These are phyloP conservation scores for Sindora glabra DNA, from an alignment of 306 rosid species.

Conservation along the genomic window DNA sequence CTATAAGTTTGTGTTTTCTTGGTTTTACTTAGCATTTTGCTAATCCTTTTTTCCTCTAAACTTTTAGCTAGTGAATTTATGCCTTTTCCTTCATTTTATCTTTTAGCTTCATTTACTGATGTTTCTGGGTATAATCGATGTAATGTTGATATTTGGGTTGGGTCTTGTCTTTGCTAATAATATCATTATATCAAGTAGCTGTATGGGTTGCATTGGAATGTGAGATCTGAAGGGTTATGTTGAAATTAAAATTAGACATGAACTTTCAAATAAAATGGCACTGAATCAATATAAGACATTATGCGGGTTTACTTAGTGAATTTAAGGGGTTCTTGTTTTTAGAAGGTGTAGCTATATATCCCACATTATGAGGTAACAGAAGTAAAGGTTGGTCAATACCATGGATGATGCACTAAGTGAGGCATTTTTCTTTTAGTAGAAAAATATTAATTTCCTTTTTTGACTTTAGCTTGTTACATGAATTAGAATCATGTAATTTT, in stretches of 20 bases:
- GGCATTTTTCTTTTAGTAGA: too few relatives aligned
- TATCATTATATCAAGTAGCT: too few relatives aligned
- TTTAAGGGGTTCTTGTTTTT: too few relatives aligned
- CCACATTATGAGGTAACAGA: not conserved
- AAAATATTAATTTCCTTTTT: too few relatives aligned
- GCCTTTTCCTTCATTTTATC: not conserved
- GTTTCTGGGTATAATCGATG: not conserved
- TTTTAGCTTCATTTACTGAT: not conserved
- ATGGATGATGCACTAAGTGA: not conserved
- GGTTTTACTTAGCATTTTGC: not conserved
- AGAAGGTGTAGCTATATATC: too few relatives aligned
- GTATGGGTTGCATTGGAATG: not conserved
- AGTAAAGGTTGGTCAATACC: not conserved
- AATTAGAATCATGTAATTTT: not conserved
- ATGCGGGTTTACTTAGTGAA: not conserved
- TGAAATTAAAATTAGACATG: not conserved
- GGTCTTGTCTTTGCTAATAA: slow-evolving; percentile 14
- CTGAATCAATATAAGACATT: not conserved
- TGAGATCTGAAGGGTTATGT: slow-evolving; percentile 34
- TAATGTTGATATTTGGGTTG: slow-evolving; percentile 25
- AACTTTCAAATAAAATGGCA: not conserved
- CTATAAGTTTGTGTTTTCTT: slow-evolving; percentile 34
- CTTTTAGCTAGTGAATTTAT: not conserved
- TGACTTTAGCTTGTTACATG: not conserved
- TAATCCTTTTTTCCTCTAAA: not conserved